phyloP scores from a whole-genome alignment of 257 asterid genomes.

The Primulina huaijiensis region DNA sequence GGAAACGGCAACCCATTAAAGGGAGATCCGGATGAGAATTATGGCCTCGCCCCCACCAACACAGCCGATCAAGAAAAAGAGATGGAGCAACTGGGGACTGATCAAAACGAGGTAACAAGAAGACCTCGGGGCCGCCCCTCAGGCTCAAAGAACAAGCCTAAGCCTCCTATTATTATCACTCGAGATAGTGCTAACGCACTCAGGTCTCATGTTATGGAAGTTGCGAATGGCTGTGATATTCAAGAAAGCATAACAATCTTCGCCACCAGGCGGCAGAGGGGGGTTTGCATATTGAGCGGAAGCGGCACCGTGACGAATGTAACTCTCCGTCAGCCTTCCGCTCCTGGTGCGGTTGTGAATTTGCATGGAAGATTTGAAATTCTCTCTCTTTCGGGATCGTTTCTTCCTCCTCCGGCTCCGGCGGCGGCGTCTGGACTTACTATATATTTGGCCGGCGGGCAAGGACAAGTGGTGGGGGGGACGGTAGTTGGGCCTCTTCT shows the following conservation, averaged over 20 bases:
- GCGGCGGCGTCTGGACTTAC: conserved; percentile 77
- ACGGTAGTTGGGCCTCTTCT: conserved; percentile 77
- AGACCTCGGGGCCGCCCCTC: conserved; percentile 85
- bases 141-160: conserved; percentile 84
- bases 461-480: conserved; percentile 94
- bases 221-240: conserved; percentile 72
- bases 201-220: conserved; percentile 81
- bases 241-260: conserved; percentile 70
- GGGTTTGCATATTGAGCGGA: conserved; percentile 77
- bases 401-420: conserved; percentile 91
- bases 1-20: conserved; percentile 38
- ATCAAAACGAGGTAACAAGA: conserved; percentile 38
- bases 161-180: conserved; percentile 88
- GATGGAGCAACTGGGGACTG: conserved; percentile 8
- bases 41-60: conserved; percentile 19
- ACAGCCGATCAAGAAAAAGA: conserved; percentile 24
- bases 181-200: conserved; percentile 91
- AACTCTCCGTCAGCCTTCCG: conserved; percentile 67
- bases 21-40: conserved; percentile 48
- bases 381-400: conserved; percentile 79
- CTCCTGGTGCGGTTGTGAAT: conserved; percentile 76
- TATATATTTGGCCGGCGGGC: conserved; percentile 80
- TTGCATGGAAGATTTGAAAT: conserved; percentile 84
- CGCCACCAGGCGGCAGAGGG: conserved; percentile 80
- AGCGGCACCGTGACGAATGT: conserved; percentile 82